Evolutionary conservation across 148 eudicot genomes (phyloP).

Genomic region (Nepenthes mirabilis): DNA sequence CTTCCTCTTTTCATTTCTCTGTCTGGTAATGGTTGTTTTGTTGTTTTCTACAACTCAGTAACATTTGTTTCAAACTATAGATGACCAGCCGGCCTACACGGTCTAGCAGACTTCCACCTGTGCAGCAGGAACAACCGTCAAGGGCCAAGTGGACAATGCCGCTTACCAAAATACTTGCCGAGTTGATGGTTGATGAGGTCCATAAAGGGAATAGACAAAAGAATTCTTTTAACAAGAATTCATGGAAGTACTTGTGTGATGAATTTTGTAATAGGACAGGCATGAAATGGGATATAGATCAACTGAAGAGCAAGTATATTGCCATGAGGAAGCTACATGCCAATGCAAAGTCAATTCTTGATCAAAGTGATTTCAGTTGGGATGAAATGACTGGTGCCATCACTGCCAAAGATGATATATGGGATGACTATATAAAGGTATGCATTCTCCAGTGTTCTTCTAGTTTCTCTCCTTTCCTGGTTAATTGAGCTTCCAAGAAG

Average conservation of each 20-base stretch:
- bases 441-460: not conserved
- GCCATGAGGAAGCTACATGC: constrained; percentile 46
- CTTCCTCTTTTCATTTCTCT: too few species aligned
- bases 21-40: too few species aligned
- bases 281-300: constrained; percentile 58
- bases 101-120: constrained; percentile 23
- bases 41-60: too few species aligned
- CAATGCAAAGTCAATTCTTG: constrained; percentile 36
- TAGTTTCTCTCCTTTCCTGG: not conserved
- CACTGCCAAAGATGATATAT: constrained; percentile 33
- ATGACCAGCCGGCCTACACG: constrained; percentile 56
- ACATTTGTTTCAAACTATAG: constrained; percentile 9
- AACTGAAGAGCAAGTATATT: constrained; percentile 40
- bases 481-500: too few species aligned
- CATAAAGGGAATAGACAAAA: constrained; percentile 33
- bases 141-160: constrained; percentile 72
- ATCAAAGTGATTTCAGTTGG: constrained; percentile 37
- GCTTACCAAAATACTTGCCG: constrained; percentile 45
- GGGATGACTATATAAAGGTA: constrained; percentile 54
- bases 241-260: constrained; percentile 47
- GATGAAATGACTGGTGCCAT: constrained; percentile 50
- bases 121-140: constrained; percentile 32
- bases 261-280: constrained; percentile 46
- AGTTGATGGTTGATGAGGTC: constrained; percentile 60
- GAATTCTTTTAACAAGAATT: constrained; percentile 30